Evolutionary conservation across 2,329 filamentous ascomycete species (phyloP), one percentile per base, ranked within the genome.

Genomic region (Cladosporium sp.): DNA sequence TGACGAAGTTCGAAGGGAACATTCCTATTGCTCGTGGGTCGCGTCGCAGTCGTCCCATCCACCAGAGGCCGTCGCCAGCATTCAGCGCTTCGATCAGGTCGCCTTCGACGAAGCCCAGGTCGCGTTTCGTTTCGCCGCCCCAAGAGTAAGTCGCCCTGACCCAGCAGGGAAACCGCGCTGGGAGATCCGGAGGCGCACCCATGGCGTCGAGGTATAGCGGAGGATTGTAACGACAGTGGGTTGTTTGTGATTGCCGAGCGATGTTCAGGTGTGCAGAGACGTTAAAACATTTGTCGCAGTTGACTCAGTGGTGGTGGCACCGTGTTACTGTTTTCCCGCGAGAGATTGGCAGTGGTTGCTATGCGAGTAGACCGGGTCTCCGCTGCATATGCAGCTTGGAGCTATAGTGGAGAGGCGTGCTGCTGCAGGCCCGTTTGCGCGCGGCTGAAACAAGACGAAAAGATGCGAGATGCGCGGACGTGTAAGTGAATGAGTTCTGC

Each of bases 21-120:
- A 94, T 81, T 56, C 94, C 94, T 68, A 97, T 88, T 69, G 93
- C 92, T 70, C 92, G 86, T 73, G 89, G 88, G 76, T 99, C 94
- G 67, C 94, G 86, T 71, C 88, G 90, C 71, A 99, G 77, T 63
- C 93, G 86, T 50, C 94, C 94, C 76, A 92, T 96, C 94, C 94
- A 99, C 94, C 94, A 99, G 49, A 90, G 92, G 55, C 94, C 94
- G 76, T 99, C 94, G 63, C 94, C 94, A 19, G 94, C 94, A 73
- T 99, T 99, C 55, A 99, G 82, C 71, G 93, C 97, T 83, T 99
- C 94, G 73, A 99, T 99, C 65, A 99, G 77, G 75, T 99, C 94
- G 64, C 94, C 94, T 75, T 99, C 94, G 66, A 99, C 89, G 75
- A 99, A 99, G 15, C 94, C 94, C 59, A 99, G 82, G 72, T 99